Conservation (phyloP, 1,139 yeast genomes). For the Yamadazyma friedrichii region DNA sequence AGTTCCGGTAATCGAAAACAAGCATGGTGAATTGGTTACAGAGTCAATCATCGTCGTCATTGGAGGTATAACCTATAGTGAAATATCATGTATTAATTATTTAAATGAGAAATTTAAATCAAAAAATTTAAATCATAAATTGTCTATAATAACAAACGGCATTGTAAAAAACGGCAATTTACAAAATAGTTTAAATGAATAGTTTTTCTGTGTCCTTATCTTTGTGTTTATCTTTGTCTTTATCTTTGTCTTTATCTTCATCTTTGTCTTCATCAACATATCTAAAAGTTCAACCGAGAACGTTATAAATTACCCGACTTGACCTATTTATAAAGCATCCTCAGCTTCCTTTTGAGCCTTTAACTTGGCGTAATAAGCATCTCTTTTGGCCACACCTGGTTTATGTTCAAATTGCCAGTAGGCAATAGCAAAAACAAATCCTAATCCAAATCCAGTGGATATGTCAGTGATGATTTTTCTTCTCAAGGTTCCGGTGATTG, state of each 20-base stretch:
- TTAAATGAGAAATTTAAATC: constrained; percentile 41
- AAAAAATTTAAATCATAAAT: constrained; percentile 28
- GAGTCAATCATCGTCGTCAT: constrained; percentile 49
- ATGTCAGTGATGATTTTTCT: constrained; percentile 83
- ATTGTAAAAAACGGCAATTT: constrained; percentile 49
- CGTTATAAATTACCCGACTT: too few species aligned
- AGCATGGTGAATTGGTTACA: constrained; percentile 24
- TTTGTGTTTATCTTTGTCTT: neutral
- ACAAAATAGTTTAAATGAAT: constrained; percentile 3
- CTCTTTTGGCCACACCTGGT: constrained; percentile 71
- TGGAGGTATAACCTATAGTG: constrained; percentile 84
- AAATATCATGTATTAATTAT: constrained; percentile 62
- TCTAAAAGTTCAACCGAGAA: neutral
- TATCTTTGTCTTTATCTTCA: too few species aligned
- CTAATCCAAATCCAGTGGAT: constrained; percentile 57
- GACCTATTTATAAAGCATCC: constrained; percentile 30
- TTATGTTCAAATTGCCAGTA: constrained; percentile 56
- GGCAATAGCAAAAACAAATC: constrained; percentile 33
- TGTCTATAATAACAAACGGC: constrained; percentile 57
- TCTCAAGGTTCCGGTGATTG: constrained; percentile 82
- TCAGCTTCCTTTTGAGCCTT: constrained; percentile 73
- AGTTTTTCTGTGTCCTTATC: neutral
- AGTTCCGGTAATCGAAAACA: constrained; percentile 37
- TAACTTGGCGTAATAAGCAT: constrained; percentile 76
- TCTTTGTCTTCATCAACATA: neutral